Evolutionary conservation across 768 basidiomycete species (phyloP).

Genomic region (Artomyces pyxidatus): DNA sequence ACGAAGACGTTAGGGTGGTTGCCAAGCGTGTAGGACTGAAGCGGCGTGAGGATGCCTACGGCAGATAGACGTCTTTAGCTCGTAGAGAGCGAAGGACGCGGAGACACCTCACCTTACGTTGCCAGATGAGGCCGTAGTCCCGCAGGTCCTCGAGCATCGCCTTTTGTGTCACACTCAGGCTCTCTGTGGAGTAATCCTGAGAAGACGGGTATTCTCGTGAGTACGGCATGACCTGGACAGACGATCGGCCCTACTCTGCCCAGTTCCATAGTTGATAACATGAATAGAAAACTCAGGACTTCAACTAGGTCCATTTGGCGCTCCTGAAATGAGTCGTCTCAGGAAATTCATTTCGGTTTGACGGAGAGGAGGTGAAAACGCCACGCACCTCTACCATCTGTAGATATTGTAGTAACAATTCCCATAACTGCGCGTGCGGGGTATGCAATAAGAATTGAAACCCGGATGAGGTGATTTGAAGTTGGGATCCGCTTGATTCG

Average conservation of each 20-base stretch:
- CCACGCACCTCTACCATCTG: slow-evolving; percentile 67
- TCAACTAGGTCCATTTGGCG: slow-evolving; percentile 89
- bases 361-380: slow-evolving; percentile 3
- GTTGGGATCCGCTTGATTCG: slow-evolving; percentile 38
- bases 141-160: slow-evolving; percentile 89
- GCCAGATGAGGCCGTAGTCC: slow-evolving; percentile 93
- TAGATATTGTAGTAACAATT: slow-evolving; percentile 84
- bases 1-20: slow-evolving; percentile 89
- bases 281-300: slow-evolving; percentile 90
- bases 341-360: neutral
- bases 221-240: slow-evolving; percentile 4
- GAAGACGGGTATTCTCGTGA: slow-evolving; percentile 7
- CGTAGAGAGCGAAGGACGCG: neutral
- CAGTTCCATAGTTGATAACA: slow-evolving; percentile 94
- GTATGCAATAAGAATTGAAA: slow-evolving; percentile 96
- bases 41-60: slow-evolving; percentile 59
- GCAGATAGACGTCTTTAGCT: neutral
- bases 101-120: slow-evolving; percentile 47
- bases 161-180: slow-evolving; percentile 68
- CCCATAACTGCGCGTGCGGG: slow-evolving; percentile 94
- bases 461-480: slow-evolving; percentile 86
- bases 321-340: slow-evolving; percentile 38
- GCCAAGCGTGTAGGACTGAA: slow-evolving; percentile 94
- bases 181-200: slow-evolving; percentile 86
- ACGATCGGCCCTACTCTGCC: slow-evolving; percentile 53